These are phyloP conservation scores for Termitomyces sp. DNA, from an alignment of 768 basidiomycete genomes.

Conservation along the genomic window DNA sequence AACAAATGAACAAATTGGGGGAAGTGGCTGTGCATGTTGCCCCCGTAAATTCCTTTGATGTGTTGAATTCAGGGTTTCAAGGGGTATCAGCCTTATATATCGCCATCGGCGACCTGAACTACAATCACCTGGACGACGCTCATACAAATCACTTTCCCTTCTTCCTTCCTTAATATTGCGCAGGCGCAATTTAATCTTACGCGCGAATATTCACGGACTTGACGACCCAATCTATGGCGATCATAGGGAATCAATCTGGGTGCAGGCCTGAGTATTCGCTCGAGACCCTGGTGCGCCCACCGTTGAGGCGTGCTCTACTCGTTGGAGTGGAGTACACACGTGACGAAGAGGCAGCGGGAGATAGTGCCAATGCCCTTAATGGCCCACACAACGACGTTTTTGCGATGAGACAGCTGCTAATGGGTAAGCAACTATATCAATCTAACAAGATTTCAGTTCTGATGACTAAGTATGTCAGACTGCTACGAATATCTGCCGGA, in stretches of 20 bases:
- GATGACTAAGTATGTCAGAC: slow-evolving; percentile 22
- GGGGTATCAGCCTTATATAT: too few species aligned
- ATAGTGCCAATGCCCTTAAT: slow-evolving; percentile 18
- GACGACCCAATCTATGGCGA: slow-evolving; percentile 10
- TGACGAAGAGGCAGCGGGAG: slow-evolving; percentile 13
- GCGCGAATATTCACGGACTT: too few species aligned
- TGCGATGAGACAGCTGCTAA: slow-evolving; percentile 31
- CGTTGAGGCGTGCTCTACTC: slow-evolving; percentile 31
- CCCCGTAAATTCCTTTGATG: too few species aligned
- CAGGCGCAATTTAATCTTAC: too few species aligned
- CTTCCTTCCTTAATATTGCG: not conserved
- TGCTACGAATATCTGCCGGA: slow-evolving; percentile 33
- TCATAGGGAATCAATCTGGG: slow-evolving; percentile 11
- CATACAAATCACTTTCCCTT: too few species aligned
- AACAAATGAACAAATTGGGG: too few species aligned
- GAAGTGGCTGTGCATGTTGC: too few species aligned
- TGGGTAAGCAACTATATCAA: slow-evolving; percentile 25
- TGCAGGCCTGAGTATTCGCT: slow-evolving; percentile 11
- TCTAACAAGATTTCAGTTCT: not conserved
- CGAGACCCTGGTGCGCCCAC: slow-evolving; percentile 1
- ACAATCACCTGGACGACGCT: too few species aligned
- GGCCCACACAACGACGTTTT: slow-evolving; percentile 38
- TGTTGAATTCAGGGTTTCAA: too few species aligned
- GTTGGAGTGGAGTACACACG: slow-evolving; percentile 33
- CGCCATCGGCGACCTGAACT: too few species aligned